These are phyloP conservation scores for Fusarium poae DNA, from an alignment of 2,329 filamentous ascomycete genomes.

Conservation along the genomic window DNA sequence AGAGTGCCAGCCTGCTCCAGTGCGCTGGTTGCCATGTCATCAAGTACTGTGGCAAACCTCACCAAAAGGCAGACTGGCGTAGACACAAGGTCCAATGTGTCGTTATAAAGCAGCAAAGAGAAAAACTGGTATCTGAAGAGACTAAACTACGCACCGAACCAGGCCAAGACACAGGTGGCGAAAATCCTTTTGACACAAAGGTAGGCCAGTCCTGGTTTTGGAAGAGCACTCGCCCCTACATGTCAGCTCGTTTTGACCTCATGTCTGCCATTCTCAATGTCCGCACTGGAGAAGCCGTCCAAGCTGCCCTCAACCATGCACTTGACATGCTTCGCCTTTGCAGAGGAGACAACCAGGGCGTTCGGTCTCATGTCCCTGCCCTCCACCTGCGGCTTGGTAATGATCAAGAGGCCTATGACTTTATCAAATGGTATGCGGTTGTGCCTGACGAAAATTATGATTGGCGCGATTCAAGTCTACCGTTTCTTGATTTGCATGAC, in stretches of 20 bases:
- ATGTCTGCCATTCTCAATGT: constrained; percentile 11
- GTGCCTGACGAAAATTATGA: neutral
- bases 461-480: constrained; percentile 7
- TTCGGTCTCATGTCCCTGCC: constrained; percentile 3
- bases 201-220: neutral
- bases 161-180: neutral
- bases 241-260: constrained; percentile 1
- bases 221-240: constrained; percentile 23
- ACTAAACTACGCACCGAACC: neutral
- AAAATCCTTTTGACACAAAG: neutral
- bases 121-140: neutral
- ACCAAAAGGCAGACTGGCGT: constrained; percentile 17
- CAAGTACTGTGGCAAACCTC: constrained; percentile 17
- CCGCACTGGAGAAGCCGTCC: constrained; percentile 13
- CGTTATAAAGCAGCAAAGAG: constrained; percentile 7
- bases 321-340: constrained; percentile 11
- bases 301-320: neutral
- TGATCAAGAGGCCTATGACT: constrained; percentile 21
- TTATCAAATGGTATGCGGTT: constrained; percentile 25
- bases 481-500: constrained; percentile 12
- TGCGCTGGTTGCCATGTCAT: constrained; percentile 16
- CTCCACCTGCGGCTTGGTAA: constrained; percentile 20
- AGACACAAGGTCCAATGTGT: constrained; percentile 14
- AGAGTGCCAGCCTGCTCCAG: constrained; percentile 5
- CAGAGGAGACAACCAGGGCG: constrained; percentile 13